Base-by-base conservation (phyloP, 805 yeast genomes). In the Suhomyces sp. region DNA sequence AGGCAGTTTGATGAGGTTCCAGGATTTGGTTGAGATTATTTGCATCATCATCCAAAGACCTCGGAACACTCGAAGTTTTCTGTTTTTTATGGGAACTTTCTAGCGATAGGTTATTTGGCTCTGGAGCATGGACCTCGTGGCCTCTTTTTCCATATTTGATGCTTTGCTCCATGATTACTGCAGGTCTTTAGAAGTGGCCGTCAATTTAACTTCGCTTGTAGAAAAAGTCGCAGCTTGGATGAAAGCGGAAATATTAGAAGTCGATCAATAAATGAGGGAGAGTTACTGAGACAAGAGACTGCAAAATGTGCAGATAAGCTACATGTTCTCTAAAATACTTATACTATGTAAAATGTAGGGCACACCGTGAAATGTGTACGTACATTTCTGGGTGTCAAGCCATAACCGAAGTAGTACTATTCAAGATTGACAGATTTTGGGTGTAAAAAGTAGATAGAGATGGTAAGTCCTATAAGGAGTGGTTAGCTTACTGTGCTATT, bases 91-190 rank as follows among this genome's bases (percentile, higher is more conserved):
- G 29, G 17, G 49, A 44, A 12, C 41, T 51, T 17, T 58, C 56
- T 23, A 61, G 49, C n/a, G 57, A 46, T 19, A 50, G 45, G 7
- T 57, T 51, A 41, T 56, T 47, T 3, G 59, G 31, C 38, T 55
- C 53, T 26, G 64, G 60, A 38, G 54, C 51, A 33, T 56, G 63
- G n/a, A 57, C 38, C 19, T 57, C 60, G 48, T 47, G 42, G 7
- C 54, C 47, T 41, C 59, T 52, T 38, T 60, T 59, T 17, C 55
- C 40, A 12, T 44, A 22, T 12, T 48, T 48, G 12, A 46, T 13
- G 31, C 41, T 46, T 15, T 46, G 48, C 19, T 46, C 48, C 48
- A 46, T 46, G 38, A 13, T 46, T 17, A 33, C 24, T 22, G 31
- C 24, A 27, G 48, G 48, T 46, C 36, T 15, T 46, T 24, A 5